Conservation (phyloP, 1,139 yeast genomes). For the Candida sojae region DNA sequence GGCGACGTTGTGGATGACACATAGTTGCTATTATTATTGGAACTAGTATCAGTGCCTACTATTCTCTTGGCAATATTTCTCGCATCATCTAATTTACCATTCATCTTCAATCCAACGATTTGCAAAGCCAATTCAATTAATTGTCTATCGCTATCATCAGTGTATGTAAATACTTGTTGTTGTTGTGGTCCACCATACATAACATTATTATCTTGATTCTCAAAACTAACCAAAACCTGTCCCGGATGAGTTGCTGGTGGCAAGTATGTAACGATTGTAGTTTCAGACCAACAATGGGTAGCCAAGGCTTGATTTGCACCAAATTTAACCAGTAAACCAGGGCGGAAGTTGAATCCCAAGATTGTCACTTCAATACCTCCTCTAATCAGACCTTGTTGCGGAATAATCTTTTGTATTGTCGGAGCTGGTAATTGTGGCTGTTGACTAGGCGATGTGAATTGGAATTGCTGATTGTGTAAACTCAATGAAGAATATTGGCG, state of each 20-base stretch:
- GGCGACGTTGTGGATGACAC: slow-evolving; percentile 7
- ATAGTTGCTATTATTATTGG: slow-evolving; percentile 11
- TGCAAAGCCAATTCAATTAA: slow-evolving; percentile 90
- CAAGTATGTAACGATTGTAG: slow-evolving; percentile 87
- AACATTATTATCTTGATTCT: slow-evolving; percentile 42
- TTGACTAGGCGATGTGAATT: slow-evolving; percentile 13
- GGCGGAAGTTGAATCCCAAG: slow-evolving; percentile 81
- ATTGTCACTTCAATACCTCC: slow-evolving; percentile 96
- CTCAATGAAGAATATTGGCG: slow-evolving; percentile 6
- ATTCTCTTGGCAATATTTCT: slow-evolving; percentile 85
- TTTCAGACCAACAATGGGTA: slow-evolving; percentile 94
- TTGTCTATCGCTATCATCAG: slow-evolving; percentile 92
- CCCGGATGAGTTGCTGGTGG: slow-evolving; percentile 92
- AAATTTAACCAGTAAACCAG: slow-evolving; percentile 80
- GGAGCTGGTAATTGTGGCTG: slow-evolving; percentile 37
- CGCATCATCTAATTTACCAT: slow-evolving; percentile 91
- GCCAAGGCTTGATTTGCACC: slow-evolving; percentile 83
- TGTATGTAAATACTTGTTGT: slow-evolving; percentile 75
- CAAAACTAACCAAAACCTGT: slow-evolving; percentile 85
- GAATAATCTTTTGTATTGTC: slow-evolving; percentile 79
- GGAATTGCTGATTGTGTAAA: slow-evolving; percentile 15
- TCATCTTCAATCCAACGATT: slow-evolving; percentile 92
- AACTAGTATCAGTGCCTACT: slow-evolving; percentile 56
- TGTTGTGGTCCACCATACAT: slow-evolving; percentile 38
- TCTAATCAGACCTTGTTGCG: slow-evolving; percentile 90